Percentiles rank a stretch among this genome's conserved stretches.
These are phyloP conservation scores for Aciculoconidium aculeatum DNA, from an alignment of 805 yeast species.

Conservation along the genomic window DNA sequence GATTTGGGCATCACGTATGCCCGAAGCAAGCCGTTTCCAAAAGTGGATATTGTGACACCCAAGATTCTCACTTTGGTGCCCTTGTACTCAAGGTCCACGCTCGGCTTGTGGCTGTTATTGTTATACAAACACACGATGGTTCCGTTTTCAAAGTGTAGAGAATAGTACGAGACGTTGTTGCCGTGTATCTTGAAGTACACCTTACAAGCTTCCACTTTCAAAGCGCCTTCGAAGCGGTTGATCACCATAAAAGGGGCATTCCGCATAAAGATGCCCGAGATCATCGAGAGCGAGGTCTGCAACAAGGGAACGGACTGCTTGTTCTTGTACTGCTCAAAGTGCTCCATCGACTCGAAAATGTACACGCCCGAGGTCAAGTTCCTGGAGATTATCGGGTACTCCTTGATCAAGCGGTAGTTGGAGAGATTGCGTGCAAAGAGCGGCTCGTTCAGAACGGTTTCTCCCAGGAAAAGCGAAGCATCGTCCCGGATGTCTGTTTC, in stretches of 20 bases:
- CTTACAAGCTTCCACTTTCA: slow-evolving; percentile 20
- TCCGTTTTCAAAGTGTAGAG: slow-evolving; percentile 17
- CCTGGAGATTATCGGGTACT: slow-evolving; percentile 15
- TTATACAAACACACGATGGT: slow-evolving; percentile 16
- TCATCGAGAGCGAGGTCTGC: slow-evolving; percentile 16
- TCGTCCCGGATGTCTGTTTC: background rate
- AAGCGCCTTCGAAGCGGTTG: slow-evolving; percentile 5
- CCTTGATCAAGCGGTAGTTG: slow-evolving; percentile 8
- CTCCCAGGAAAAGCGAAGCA: slow-evolving; percentile 12
- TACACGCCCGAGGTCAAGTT: slow-evolving; percentile 16
- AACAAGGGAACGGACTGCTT: slow-evolving; percentile 11
- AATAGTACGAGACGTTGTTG: slow-evolving; percentile 24
- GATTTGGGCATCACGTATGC: slow-evolving; percentile 16
- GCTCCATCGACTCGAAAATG: slow-evolving; percentile 10
- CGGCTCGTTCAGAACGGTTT: slow-evolving; percentile 13
- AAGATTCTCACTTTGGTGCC: slow-evolving; percentile 23
- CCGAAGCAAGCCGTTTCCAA: slow-evolving; percentile 26
- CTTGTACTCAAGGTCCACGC: slow-evolving; percentile 22
- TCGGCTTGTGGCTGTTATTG: slow-evolving; percentile 26
- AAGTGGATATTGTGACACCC: slow-evolving; percentile 31
- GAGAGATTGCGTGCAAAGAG: slow-evolving; percentile 12
- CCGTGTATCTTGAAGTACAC: slow-evolving; percentile 24
- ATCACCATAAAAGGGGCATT: slow-evolving; percentile 26
- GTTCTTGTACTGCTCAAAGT: slow-evolving; percentile 7
- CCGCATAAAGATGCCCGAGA: slow-evolving; percentile 20